Evolutionary conservation across 495 filamentous ascomycete species (phyloP).

Genomic region (Podospora fimiseda): DNA sequence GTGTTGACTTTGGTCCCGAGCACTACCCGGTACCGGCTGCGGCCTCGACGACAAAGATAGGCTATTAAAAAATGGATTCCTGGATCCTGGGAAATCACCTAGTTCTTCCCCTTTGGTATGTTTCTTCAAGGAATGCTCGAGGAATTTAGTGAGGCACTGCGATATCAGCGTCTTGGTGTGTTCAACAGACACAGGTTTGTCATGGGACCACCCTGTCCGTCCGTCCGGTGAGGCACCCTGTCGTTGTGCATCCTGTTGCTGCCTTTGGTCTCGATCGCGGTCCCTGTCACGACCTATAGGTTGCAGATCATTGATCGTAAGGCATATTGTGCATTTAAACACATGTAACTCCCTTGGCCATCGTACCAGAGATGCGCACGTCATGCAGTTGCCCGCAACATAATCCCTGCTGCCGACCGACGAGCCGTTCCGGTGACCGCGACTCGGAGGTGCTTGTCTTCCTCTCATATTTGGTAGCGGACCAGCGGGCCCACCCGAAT

Average conservation of each 20-base stretch:
- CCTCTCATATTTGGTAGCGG: slow-evolving; percentile 17
- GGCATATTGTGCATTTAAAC: slow-evolving; percentile 79
- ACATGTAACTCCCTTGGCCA: slow-evolving; percentile 73
- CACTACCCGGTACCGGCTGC: not conserved
- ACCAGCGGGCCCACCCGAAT: slow-evolving; percentile 20
- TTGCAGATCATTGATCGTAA: slow-evolving; percentile 79
- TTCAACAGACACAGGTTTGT: slow-evolving; percentile 23
- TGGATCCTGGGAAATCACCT: not conserved
- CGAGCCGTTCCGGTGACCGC: slow-evolving; percentile 24
- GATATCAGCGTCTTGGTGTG: slow-evolving; percentile 27
- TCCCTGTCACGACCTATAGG: slow-evolving; percentile 26
- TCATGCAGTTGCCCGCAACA: slow-evolving; percentile 71
- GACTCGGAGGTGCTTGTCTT: slow-evolving; percentile 16
- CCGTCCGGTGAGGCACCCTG: slow-evolving; percentile 10
- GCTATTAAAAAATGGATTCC: not conserved
- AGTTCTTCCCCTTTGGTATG: slow-evolving; percentile 4
- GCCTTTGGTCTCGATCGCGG: not conserved
- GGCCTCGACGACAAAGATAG: not conserved
- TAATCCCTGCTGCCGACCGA: slow-evolving; percentile 34
- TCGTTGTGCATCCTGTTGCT: slow-evolving; percentile 8
- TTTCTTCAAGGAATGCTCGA: slow-evolving; percentile 11
- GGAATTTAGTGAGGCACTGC: slow-evolving; percentile 25
- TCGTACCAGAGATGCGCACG: slow-evolving; percentile 71
- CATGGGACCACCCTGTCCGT: slow-evolving; percentile 3
- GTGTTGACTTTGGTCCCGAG: slow-evolving; percentile 13